Evolutionary conservation across 176 grass and related monocot genomes (phyloP), one percentile per base, ranked within the genome.

Genomic region (Rhynchospora breviuscula): DNA sequence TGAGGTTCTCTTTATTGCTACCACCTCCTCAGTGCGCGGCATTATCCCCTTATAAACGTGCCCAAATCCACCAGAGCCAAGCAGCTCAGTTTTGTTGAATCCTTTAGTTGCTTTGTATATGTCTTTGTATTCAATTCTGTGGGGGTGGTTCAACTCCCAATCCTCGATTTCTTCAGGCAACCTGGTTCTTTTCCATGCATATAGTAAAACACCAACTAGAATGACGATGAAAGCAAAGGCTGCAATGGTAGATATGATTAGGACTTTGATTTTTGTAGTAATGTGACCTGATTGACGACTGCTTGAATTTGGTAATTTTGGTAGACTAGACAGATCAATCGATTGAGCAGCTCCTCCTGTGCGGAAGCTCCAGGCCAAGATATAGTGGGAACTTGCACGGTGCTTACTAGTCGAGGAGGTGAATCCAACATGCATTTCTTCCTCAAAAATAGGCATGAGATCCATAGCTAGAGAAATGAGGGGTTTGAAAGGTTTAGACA

Each of bases 371-470:
- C 85, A 90, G 15, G 84, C 67, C 21, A 87, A 84, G 29, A 87
- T 54, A 59, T 90, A 90, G 40, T 90, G 89, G 3, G 63, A 85
- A 62, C 89, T 90, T 4, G 77, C 45, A 0, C 66, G 14, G 7
- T 40, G n/a, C 14, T 62, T 57, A n/a, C 86, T 82, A 0, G 86
- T 88, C 35, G 86, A 2, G 44, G 82, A 23, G 13, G 89, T 87
- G 76, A 88, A 91, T 26, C 89, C 89, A 31, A 88, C 86, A 57
- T 83, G 86, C 90, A 85, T 89, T n/a, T 84, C 44, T 26, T 85
- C 54, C 58, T 86, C 62, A 13, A 91, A 85, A 25, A 87, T 85
- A 5, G 81, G 81, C 63, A 25, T 62, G 59, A 89, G 90, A 59
- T 91, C 90, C 2, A 89, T 29, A 15, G 35, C 11, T n/a, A 5